Conservation (phyloP, 2,329 filamentous ascomycete genomes). For the Scortechinia acanthostroma region DNA sequence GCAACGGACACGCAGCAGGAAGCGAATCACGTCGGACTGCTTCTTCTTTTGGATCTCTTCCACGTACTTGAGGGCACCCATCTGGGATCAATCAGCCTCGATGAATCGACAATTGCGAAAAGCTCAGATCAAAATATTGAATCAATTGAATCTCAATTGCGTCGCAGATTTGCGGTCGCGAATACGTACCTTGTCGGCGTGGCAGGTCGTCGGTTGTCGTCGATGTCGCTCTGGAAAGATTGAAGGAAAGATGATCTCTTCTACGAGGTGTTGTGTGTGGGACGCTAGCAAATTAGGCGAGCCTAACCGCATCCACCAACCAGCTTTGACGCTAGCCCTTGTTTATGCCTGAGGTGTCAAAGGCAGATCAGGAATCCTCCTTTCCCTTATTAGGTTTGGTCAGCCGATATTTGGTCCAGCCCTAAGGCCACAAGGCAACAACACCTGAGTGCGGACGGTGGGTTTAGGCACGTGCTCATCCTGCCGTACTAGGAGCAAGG, state of each 20-base stretch:
- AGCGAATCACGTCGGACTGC: conserved; percentile 99
- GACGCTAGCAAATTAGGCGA: background rate
- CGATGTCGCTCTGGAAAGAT: background rate
- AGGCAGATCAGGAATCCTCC: too few species aligned
- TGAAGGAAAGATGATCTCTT: background rate
- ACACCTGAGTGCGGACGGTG: too few species aligned
- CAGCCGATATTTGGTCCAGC: too few species aligned
- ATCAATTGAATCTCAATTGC: too few species aligned
- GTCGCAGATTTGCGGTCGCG: too few species aligned
- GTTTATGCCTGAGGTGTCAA: background rate
- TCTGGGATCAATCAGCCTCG: conserved; percentile 51
- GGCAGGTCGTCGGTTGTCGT: background rate
- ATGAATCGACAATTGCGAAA: too few species aligned
- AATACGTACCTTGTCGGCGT: background rate
- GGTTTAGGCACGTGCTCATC: too few species aligned
- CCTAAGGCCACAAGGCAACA: too few species aligned
- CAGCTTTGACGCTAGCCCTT: background rate
- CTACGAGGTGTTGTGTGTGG: background rate
- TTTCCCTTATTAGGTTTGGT: too few species aligned
- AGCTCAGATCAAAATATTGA: too few species aligned
- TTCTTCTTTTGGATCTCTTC: conserved; percentile 99
- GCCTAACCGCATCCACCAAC: background rate
- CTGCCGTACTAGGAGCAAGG: too few species aligned
- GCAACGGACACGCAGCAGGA: conserved; percentile 99
- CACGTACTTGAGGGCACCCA: conserved; percentile 99